Evolutionary conservation across 2,329 filamentous ascomycete genomes (phyloP).

Genomic region (Cyphellophora europaea): DNA sequence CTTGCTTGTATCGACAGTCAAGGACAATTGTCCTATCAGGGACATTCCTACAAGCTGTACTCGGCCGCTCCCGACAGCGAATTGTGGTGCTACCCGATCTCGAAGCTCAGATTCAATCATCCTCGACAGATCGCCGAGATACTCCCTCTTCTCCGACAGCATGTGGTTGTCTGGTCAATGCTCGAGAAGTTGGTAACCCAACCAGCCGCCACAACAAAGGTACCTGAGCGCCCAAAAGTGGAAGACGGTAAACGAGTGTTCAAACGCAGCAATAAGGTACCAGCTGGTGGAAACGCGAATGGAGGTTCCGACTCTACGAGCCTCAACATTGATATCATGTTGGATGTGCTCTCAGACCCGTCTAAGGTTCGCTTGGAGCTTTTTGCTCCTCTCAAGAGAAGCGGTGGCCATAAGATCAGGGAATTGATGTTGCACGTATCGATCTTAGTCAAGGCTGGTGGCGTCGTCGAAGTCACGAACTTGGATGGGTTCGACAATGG

Average conservation of each 20-base stretch:
- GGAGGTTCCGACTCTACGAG: constrained; percentile 1
- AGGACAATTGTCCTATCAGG: constrained; percentile 21
- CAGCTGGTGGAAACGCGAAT: constrained; percentile 30
- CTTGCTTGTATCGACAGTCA: constrained; percentile 24
- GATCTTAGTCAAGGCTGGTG: constrained; percentile 31
- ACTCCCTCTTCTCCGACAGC: constrained; percentile 35
- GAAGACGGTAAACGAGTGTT: constrained; percentile 1
- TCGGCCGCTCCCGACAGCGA: constrained; percentile 25
- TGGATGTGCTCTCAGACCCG: constrained; percentile 14
- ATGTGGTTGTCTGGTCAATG: constrained; percentile 31
- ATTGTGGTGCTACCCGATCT: constrained; percentile 21
- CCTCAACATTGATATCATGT: constrained; percentile 10
- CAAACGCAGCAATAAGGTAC: constrained; percentile 31
- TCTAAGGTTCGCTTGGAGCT: constrained; percentile 13
- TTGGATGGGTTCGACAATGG: constrained; percentile 21
- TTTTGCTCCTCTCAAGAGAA: constrained; percentile 8
- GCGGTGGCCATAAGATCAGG: constrained; percentile 1
- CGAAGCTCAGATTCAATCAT: constrained; percentile 34
- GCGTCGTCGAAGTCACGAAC: constrained; percentile 29
- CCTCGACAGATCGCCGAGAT: constrained; percentile 35
- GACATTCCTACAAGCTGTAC: constrained; percentile 35
- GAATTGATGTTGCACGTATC: constrained; percentile 9
- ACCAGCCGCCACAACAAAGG: constrained; percentile 13
- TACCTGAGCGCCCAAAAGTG: constrained; percentile 9
- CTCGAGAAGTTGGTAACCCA: constrained; percentile 26